Base-by-base conservation (phyloP, 2,329 filamentous ascomycete species). In the Domatiomyces catenatus region DNA sequence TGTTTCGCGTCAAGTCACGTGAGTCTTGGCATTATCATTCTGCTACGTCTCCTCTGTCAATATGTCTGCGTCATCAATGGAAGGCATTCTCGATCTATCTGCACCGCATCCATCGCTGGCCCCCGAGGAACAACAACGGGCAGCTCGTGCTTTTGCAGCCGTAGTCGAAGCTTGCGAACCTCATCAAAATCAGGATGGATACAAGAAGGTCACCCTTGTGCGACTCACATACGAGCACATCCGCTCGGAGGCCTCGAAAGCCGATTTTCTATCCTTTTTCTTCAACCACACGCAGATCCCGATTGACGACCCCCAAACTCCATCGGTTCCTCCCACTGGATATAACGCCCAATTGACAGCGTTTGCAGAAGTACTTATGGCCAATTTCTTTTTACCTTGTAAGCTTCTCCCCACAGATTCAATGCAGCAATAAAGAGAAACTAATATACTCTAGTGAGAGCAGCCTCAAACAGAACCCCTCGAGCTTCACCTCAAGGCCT, bases 141-240 rank as follows among this genome's bases (percentile, higher is more conserved):
- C 48, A 39, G 51, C 49, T 22, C 47, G 47, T 42, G 48, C 53
- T 42, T 50, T 59, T 42, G 52, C 19, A 15, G 17, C 48, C 32
- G 44, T 59, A 42, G 19, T 59, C 53, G 50, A 54, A 46, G 50
- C 54, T 45, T 56, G 50, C 48, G 56, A 59, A 53, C 56, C 56
- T 45, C 46, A 55, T 48, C 57, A 58, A 49, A 50, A 50, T 48
- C 50, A 46, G 44, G 46, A 48, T 26, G 56, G 54, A 7, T 59
- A 59, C 52, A 59, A 57, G 47, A 52, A 52, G 48, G 46, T 56
- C 50, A 56, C 53, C 42, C 54, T 59, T 18, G 52, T 58, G 19
- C 54, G 56, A 24, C 50, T 58, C 36, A 59, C 52, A 48, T 56
- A 59, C 50, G 55, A 58, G 48, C 47, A 54, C 42, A 50, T 47